Conservation (phyloP, 139 green algal genomes). For the Volvox reticuliferus region DNA sequence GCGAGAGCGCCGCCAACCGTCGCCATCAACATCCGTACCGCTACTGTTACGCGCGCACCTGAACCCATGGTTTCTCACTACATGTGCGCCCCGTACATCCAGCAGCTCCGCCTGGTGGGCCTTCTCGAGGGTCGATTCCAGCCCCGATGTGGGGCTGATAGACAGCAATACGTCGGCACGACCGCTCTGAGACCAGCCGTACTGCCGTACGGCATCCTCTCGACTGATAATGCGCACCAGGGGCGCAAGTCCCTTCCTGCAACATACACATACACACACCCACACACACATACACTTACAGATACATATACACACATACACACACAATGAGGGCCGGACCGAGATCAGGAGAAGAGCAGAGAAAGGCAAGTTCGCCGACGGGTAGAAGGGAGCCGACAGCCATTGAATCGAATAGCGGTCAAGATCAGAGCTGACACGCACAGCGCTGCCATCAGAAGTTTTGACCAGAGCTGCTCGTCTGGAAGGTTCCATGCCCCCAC, state of each 20-base stretch:
- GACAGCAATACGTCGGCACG: not conserved
- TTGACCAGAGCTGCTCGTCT: too few relatives aligned
- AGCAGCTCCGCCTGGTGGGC: not conserved
- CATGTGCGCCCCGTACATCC: not conserved
- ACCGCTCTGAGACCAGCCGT: conserved; percentile 8
- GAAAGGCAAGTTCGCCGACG: too few relatives aligned
- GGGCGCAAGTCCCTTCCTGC: conserved; percentile 9
- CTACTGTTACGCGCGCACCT: not conserved
- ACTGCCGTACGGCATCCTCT: conserved; percentile 9
- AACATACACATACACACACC: not conserved
- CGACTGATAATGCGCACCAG: conserved; percentile 2
- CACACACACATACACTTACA: not conserved
- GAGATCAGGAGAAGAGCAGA: too few relatives aligned
- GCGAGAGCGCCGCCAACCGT: too few relatives aligned
- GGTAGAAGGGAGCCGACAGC: too few relatives aligned
- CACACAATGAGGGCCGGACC: too few relatives aligned
- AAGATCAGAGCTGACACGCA: too few relatives aligned
- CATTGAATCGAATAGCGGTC: too few relatives aligned
- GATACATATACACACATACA: too few relatives aligned
- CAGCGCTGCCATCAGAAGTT: too few relatives aligned
- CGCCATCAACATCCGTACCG: not conserved
- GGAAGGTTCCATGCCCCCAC: too few relatives aligned
- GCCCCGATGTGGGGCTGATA: not conserved
- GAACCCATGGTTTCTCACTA: not conserved
- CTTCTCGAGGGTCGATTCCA: not conserved